Evolutionary conservation across 75 land plant genomes (phyloP).

Genomic region (Sequoiadendron giganteum): DNA sequence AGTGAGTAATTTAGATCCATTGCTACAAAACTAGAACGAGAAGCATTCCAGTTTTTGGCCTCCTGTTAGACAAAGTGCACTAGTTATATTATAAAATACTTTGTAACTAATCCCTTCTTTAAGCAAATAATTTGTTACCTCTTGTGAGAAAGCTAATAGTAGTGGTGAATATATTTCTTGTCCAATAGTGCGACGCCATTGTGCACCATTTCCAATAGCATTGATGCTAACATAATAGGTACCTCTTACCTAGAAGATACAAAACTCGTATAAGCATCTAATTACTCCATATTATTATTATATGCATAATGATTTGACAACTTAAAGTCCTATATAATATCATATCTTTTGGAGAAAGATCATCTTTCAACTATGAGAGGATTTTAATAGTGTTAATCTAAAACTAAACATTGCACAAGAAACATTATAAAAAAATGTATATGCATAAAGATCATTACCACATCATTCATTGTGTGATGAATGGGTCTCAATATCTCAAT

Average conservation of each 20-base stretch:
- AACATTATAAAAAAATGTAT: neutral
- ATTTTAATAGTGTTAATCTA: neutral
- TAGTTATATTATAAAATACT: neutral
- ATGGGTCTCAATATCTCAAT: no score
- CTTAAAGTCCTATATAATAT: neutral
- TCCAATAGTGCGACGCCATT: constrained; percentile 71
- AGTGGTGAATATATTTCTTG: constrained; percentile 74
- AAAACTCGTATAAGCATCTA: neutral
- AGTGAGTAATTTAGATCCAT: constrained; percentile 54
- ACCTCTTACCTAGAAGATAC: constrained; percentile 47
- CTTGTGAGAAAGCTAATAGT: constrained; percentile 57
- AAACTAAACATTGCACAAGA: neutral
- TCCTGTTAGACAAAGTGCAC: constrained; percentile 24
- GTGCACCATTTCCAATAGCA: constrained; percentile 37
- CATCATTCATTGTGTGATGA: neutral
- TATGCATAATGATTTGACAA: neutral
- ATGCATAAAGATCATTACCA: neutral
- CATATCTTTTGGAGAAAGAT: neutral
- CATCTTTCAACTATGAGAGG: neutral
- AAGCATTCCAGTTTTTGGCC: constrained; percentile 33
- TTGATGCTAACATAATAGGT: constrained; percentile 59
- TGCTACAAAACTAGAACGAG: constrained; percentile 26
- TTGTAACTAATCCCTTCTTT: neutral
- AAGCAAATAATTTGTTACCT: constrained; percentile 33
- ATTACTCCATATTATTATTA: neutral